A percentile compares a stretch with the other conserved stretches of the same genome.
These are phyloP conservation scores for Lenzites betulinus DNA, from an alignment of 768 basidiomycete genomes.

Conservation along the genomic window DNA sequence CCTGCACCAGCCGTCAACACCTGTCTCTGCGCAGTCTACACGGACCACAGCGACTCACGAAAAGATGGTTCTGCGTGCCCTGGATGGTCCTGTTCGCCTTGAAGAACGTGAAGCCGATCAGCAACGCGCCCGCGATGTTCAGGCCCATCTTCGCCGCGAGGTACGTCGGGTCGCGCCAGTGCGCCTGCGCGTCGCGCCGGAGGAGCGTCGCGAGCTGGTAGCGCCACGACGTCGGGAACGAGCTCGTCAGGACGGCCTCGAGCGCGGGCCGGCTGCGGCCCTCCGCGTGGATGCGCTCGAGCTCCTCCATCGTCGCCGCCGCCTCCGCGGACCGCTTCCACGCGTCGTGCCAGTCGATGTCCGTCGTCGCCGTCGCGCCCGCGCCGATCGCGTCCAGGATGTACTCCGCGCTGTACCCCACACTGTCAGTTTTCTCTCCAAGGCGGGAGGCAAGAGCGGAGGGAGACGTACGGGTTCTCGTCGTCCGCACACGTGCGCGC, in stretches of 20 bases:
- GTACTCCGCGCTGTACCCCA: conserved; percentile 41
- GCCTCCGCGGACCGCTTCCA: conserved; percentile 51
- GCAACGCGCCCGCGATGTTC: conserved; percentile 36
- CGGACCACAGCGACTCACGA: conserved; percentile 31
- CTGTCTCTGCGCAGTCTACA: not conserved
- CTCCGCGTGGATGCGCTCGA: conserved; percentile 46
- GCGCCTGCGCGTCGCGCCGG: conserved; percentile 33
- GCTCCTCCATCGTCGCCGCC: conserved; percentile 38
- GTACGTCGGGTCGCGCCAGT: conserved; percentile 46
- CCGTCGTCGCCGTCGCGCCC: conserved; percentile 47
- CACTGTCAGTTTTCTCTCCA: conserved; percentile 24
- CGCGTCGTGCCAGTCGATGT: conserved; percentile 49
- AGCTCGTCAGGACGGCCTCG: conserved; percentile 26
- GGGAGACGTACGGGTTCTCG: conserved; percentile 61
- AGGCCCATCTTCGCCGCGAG: conserved; percentile 42
- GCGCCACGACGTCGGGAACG: conserved; percentile 43
- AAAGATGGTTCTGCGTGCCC: conserved; percentile 46
- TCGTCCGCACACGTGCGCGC: conserved; percentile 58
- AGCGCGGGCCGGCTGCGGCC: conserved; percentile 32
- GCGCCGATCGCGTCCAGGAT: conserved; percentile 59
- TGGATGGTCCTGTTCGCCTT: conserved; percentile 38
- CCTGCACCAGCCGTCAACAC: conserved; percentile 19
- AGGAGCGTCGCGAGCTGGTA: conserved; percentile 38
- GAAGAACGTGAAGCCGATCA: conserved; percentile 49
- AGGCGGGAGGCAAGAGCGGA: no score